These are phyloP conservation scores for Mycena vulgaris DNA, from an alignment of 768 basidiomycete genomes.

Conservation along the genomic window DNA sequence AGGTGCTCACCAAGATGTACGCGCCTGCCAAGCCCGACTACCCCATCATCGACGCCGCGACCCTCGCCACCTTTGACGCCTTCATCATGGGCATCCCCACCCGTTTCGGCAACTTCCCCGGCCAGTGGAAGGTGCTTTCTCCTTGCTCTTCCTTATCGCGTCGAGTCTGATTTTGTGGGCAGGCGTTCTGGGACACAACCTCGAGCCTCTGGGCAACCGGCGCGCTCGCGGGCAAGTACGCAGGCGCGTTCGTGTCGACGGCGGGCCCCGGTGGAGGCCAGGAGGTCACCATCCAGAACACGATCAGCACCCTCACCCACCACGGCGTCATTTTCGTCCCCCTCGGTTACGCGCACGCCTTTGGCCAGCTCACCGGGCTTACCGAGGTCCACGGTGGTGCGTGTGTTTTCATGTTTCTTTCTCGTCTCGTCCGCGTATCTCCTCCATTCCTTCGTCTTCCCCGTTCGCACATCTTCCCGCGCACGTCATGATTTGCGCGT, in stretches of 20 bases:
- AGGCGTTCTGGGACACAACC: conserved; percentile 85
- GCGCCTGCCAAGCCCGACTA: conserved; percentile 82
- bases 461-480: too few relatives aligned
- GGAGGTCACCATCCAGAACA: conserved; percentile 67
- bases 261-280: conserved; percentile 88
- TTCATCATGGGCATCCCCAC: conserved; percentile 81
- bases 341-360: conserved; percentile 73
- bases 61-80: conserved; percentile 75
- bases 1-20: conserved; percentile 77
- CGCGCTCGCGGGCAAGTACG: conserved; percentile 81
- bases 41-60: conserved; percentile 72
- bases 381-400: conserved; percentile 71
- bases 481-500: too few relatives aligned
- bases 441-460: too few relatives aligned
- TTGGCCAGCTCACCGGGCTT: conserved; percentile 57
- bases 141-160: conserved; percentile 3
- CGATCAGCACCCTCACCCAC: conserved; percentile 75
- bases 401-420: conserved; percentile 40
- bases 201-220: conserved; percentile 76
- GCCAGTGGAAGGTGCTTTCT: conserved; percentile 70
- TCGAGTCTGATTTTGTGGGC: background rate
- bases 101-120: conserved; percentile 84
- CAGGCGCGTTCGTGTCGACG: conserved; percentile 80
- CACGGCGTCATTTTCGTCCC: conserved; percentile 84
- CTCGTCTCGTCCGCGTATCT: background rate